Conservation (phyloP, 1,139 yeast species). For the Pichia norvegensis region DNA sequence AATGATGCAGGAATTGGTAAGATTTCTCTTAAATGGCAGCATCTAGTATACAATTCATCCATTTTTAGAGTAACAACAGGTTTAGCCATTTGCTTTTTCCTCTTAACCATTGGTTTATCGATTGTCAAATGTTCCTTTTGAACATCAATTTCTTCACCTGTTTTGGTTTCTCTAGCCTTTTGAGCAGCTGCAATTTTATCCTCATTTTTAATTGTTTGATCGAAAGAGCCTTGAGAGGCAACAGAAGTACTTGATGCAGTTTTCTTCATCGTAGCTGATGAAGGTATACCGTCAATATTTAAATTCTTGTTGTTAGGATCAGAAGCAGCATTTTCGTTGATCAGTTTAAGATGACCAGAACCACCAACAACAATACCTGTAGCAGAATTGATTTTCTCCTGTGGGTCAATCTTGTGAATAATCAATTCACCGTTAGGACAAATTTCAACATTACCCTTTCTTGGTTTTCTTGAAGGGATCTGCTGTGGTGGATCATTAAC, state of each 20-base stretch:
- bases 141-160: constrained; percentile 12
- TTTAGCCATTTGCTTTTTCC: constrained; percentile 37
- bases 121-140: constrained; percentile 31
- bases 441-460: constrained; percentile 70
- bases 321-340: constrained; percentile 7
- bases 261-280: constrained; percentile 30
- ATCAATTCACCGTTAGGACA: constrained; percentile 51
- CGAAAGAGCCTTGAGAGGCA: constrained; percentile 18
- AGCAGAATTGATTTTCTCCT: constrained; percentile 46
- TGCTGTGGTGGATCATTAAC: constrained; percentile 92
- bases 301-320: constrained; percentile 4
- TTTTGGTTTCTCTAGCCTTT: constrained; percentile 21
- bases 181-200: constrained; percentile 25
- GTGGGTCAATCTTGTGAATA: constrained; percentile 55
- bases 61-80: constrained; percentile 40
- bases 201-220: constrained; percentile 23
- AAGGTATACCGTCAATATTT: constrained; percentile 20
- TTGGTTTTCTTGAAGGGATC: constrained; percentile 81
- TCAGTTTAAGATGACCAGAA: constrained; percentile 50
- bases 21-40: constrained; percentile 89
- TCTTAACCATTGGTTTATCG: constrained; percentile 44
- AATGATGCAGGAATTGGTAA: constrained; percentile 88
- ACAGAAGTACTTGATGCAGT: constrained; percentile 9
- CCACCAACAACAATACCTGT: constrained; percentile 78
- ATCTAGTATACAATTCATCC: constrained; percentile 76